Base-by-base conservation (phyloP, 257 asterid species). In the Lavandula angustifolia region DNA sequence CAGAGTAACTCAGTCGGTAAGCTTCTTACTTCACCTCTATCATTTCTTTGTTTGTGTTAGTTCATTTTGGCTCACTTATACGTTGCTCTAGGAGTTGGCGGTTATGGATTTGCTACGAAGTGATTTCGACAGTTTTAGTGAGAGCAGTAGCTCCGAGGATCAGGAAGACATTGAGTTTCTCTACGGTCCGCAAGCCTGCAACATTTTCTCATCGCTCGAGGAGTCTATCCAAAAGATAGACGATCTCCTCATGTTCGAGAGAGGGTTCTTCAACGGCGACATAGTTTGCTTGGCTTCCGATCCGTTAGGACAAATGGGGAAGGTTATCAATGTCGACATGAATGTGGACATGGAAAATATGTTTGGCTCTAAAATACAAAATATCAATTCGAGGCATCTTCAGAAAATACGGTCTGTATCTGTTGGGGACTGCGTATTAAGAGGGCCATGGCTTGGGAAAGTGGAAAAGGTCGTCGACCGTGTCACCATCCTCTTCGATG, bases 371-470 rank as follows among this genome's bases (percentile, higher is more conserved):
- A 87, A 84, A 71, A 75, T 78, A 18, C 78, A 34, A 35, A 77
- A 75, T 46, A 72, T 84, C 33, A 67, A 67, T 61, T 80, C 92
- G 57, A 73, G 58, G 51, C 43, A 75, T 57, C 82, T 94, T 52
- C 81, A 47, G 42, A 94, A 73, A 67, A 52, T 90, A n/a, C 88
- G 86, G 43, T 72, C 88, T 0, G 60, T 86, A 51, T 80, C 91
- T 5, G 78, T 80, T 22, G 92, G 86, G 32, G 95, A 94, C 70
- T 75, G 66, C 50, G 97, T 87, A 31, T 75, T 82, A 13, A 68
- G 9, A n/a, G 96, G 89, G 13, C 73, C 92, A 42, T 90, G 97
- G 96, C 78, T 87, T 16, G 99, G 99, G 60, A 90, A 86, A 84
- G 89, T 86, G 4, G 95, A 83, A 43, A 86, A 82, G 46, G 75